Conservation (phyloP, 2,329 filamentous ascomycete genomes). For the Botrytis fragariae region DNA sequence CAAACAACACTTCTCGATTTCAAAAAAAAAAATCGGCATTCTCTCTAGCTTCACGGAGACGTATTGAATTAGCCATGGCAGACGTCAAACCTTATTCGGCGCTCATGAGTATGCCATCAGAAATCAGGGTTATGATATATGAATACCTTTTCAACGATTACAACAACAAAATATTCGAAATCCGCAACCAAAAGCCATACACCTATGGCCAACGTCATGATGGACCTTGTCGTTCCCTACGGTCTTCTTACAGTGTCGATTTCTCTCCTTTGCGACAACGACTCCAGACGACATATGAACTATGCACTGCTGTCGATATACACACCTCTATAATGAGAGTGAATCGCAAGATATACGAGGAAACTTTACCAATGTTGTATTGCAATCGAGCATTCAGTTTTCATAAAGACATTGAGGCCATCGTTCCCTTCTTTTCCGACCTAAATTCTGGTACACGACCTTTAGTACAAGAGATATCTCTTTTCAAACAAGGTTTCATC, state of each 20-base stretch:
- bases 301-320: constrained; percentile 44
- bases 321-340: constrained; percentile 48
- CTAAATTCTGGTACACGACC: constrained; percentile 49
- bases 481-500: constrained; percentile 56
- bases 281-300: constrained; percentile 55
- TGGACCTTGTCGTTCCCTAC: constrained; percentile 25
- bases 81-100: constrained; percentile 10
- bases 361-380: constrained; percentile 57
- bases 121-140: constrained; percentile 36
- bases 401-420: constrained; percentile 57
- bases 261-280: constrained; percentile 42
- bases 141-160: constrained; percentile 45
- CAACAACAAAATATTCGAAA: constrained; percentile 40
- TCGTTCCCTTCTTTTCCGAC: constrained; percentile 58
- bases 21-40: not conserved
- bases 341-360: constrained; percentile 50
- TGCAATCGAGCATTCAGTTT: constrained; percentile 57
- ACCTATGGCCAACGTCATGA: constrained; percentile 28
- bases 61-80: not conserved
- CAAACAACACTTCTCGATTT: not conserved
- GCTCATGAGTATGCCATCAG: constrained; percentile 32
- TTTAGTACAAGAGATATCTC: constrained; percentile 48
- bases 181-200: constrained; percentile 40
- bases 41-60: not conserved
- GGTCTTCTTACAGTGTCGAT: constrained; percentile 45